These are phyloP conservation scores for Fusarium bactridioides DNA, from an alignment of 2,329 filamentous ascomycete genomes.

Conservation along the genomic window DNA sequence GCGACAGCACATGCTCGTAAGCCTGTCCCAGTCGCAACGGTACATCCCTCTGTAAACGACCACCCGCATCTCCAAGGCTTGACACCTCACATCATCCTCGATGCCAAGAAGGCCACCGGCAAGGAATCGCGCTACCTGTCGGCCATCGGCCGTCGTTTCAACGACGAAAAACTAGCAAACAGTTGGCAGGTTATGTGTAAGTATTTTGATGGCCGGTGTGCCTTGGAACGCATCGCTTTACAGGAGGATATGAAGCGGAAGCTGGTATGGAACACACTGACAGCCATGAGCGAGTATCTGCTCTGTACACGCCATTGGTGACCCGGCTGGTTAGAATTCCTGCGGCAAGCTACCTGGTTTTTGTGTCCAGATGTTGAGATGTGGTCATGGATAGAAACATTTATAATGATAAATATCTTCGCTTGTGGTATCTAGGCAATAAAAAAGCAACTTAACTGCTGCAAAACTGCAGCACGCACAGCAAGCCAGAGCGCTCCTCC, in stretches of 20 bases:
- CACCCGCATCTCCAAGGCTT: conserved; percentile 65
- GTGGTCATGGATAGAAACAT: conserved; percentile 16
- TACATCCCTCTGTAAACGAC: conserved; percentile 64
- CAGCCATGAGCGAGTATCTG: conserved; percentile 72
- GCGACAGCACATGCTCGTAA: conserved; percentile 64
- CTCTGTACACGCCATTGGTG: conserved; percentile 76
- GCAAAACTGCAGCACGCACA: conserved; percentile 41
- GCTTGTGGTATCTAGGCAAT: conserved; percentile 42
- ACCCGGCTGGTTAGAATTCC: background rate
- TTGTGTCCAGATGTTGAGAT: background rate
- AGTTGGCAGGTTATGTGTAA: conserved; percentile 79
- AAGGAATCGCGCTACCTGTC: conserved; percentile 77
- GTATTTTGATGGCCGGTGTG: conserved; percentile 87
- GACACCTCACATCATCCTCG: conserved; percentile 74
- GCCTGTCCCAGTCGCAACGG: conserved; percentile 56
- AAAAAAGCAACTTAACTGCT: conserved; percentile 39
- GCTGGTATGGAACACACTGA: conserved; percentile 73
- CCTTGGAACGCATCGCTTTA: conserved; percentile 86
- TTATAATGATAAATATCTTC: conserved; percentile 35
- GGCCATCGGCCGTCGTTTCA: conserved; percentile 64
- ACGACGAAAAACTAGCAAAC: conserved; percentile 65
- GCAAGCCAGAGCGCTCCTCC: conserved; percentile 27
- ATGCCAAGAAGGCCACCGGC: conserved; percentile 80
- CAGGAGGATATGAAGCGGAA: conserved; percentile 88
- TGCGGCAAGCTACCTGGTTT: background rate